A percentile compares a stretch with the other conserved stretches of the same genome.
Evolutionary conservation across 2,329 filamentous ascomycete species (phyloP).

Genomic region (Pseudogymnoascus sp.): DNA sequence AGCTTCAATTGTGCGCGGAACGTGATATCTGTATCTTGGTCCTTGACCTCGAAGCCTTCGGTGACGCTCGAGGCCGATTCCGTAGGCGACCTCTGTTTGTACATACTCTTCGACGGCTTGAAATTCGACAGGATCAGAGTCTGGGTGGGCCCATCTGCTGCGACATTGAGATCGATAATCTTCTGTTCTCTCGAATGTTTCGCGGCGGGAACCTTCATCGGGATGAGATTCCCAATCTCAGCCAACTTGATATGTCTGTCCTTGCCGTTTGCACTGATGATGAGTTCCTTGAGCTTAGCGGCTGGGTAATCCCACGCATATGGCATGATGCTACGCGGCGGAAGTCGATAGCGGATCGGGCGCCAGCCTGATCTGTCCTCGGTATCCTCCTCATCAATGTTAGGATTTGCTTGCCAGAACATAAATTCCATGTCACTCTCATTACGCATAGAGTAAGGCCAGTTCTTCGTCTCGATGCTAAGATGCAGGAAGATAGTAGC

Average conservation of each 20-base stretch:
- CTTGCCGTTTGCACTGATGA: conserved; percentile 69
- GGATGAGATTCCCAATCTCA: conserved; percentile 92
- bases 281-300: conserved; percentile 89
- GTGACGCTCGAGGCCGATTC: conserved; percentile 42
- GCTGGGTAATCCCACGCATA: conserved; percentile 99
- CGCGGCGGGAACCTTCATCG: conserved; percentile 74
- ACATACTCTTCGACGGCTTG: conserved; percentile 85
- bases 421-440: conserved; percentile 95
- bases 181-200: conserved; percentile 60
- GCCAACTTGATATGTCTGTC: conserved; percentile 90
- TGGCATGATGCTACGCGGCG: conserved; percentile 94
- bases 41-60: conserved; percentile 85
- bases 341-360: conserved; percentile 84
- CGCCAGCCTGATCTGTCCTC: conserved; percentile 84
- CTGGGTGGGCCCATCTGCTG: conserved; percentile 90
- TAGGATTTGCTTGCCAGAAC: conserved; percentile 92
- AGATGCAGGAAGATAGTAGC: conserved; percentile 91
- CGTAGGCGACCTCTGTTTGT: conserved; percentile 52
- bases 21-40: conserved; percentile 76
- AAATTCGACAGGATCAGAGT: conserved; percentile 92
- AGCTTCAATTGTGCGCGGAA: conserved; percentile 85
- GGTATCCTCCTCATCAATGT: conserved; percentile 79
- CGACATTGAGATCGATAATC: conserved; percentile 94
- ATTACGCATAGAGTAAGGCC: conserved; percentile 98
- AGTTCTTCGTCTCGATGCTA: conserved; percentile 84